Evolutionary conservation across 2,329 filamentous ascomycete genomes (phyloP).

Genomic region (Domatiomyces globalis): DNA sequence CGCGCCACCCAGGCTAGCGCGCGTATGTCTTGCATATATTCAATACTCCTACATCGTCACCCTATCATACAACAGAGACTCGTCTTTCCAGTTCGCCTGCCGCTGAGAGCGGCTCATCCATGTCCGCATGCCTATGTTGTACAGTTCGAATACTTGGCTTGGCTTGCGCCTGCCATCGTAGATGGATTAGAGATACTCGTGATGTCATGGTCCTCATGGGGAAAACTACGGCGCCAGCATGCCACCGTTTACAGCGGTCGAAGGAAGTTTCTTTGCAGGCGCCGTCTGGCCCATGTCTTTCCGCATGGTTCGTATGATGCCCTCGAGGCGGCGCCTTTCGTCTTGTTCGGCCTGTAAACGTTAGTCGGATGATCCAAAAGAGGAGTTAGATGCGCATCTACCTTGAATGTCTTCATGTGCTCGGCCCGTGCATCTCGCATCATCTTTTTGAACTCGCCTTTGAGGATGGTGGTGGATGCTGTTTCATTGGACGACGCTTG

Average conservation of each 20-base stretch:
- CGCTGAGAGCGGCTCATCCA: neutral
- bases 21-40: neutral
- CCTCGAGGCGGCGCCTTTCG: constrained; percentile 53
- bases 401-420: constrained; percentile 49
- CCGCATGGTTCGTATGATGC: constrained; percentile 39
- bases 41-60: neutral
- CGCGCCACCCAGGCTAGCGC: too few relatives aligned
- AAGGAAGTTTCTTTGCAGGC: neutral
- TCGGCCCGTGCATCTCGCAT: constrained; percentile 59
- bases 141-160: neutral
- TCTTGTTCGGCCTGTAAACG: constrained; percentile 51
- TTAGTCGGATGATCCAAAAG: constrained; percentile 2
- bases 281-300: constrained; percentile 25
- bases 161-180: neutral
- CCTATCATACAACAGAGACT: neutral
- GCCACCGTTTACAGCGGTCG: constrained; percentile 11
- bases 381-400: too few relatives aligned
- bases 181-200: neutral
- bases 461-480: constrained; percentile 54
- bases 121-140: neutral
- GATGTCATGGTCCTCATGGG: constrained; percentile 23
- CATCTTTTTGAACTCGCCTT: constrained; percentile 68
- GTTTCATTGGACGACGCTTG: constrained; percentile 33
- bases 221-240: constrained; percentile 22
- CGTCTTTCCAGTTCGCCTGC: too few relatives aligned